phyloP scores from a whole-genome alignment of 2,329 filamentous ascomycete genomes.

The Neonectria magnoliae region DNA sequence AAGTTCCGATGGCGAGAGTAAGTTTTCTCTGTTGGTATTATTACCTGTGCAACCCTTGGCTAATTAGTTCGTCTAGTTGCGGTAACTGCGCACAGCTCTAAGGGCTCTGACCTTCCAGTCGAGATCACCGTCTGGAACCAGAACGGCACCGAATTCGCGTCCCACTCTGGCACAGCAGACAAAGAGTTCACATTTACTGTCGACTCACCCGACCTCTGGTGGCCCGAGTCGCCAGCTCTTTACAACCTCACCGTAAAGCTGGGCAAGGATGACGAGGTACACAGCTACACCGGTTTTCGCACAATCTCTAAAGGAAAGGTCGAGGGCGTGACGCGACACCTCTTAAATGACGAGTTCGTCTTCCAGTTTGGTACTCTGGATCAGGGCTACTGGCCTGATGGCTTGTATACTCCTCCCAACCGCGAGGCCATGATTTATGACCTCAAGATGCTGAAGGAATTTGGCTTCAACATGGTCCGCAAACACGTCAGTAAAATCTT shows the following conservation, averaged over 20 bases:
- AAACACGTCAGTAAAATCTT: neutral
- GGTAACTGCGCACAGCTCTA: neutral
- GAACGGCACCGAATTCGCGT: neutral
- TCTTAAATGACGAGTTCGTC: neutral
- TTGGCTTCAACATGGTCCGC: neutral
- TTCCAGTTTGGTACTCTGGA: neutral
- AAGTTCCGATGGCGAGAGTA: neutral
- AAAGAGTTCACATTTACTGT: neutral
- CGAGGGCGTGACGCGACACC: neutral
- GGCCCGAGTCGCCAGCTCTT: neutral
- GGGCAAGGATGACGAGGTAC: neutral
- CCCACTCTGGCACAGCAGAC: neutral
- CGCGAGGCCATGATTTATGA: neutral
- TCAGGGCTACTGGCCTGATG: neutral
- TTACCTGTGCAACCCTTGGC: neutral
- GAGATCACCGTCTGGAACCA: neutral
- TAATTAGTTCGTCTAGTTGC: neutral
- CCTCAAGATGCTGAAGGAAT: neutral
- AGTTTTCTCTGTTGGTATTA: accelerated
- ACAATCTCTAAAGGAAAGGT: neutral
- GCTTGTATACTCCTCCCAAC: neutral
- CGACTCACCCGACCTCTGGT: neutral
- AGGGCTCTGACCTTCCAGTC: neutral
- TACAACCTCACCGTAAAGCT: neutral
- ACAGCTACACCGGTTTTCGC: neutral